These are phyloP conservation scores for Paraconiothyrium brasiliense DNA, from an alignment of 2,329 filamentous ascomycete species.

Conservation along the genomic window DNA sequence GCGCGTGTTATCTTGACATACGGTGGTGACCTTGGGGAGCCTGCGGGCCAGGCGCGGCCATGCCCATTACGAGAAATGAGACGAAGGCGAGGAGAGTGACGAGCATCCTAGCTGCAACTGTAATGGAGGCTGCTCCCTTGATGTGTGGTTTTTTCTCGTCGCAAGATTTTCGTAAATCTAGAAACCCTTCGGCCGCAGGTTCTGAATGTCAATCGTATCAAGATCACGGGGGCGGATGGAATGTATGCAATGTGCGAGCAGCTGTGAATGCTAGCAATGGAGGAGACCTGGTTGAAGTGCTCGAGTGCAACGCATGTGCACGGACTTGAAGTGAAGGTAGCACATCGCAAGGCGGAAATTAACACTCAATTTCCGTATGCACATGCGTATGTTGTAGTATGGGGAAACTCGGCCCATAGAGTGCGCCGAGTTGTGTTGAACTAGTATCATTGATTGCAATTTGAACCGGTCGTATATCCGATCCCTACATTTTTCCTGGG, in stretches of 20 bases:
- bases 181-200: background rate
- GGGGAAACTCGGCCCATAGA: background rate
- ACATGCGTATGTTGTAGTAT: slow-evolving; percentile 4
- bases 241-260: background rate
- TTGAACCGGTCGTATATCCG: slow-evolving; percentile 5
- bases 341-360: background rate
- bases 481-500: background rate
- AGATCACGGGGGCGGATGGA: background rate
- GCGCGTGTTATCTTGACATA: background rate
- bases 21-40: background rate
- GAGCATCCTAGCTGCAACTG: background rate
- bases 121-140: background rate
- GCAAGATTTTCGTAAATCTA: background rate
- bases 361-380: background rate
- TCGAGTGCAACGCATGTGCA: background rate
- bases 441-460: background rate
- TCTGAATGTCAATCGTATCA: background rate
- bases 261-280: background rate
- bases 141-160: background rate
- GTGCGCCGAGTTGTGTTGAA: background rate
- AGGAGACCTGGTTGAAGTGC: background rate
- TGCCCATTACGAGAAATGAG: background rate
- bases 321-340: background rate
- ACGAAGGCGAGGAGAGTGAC: background rate
- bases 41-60: background rate